Conservation (phyloP, 768 basidiomycete genomes). For the Leccinum subtestaceum region DNA sequence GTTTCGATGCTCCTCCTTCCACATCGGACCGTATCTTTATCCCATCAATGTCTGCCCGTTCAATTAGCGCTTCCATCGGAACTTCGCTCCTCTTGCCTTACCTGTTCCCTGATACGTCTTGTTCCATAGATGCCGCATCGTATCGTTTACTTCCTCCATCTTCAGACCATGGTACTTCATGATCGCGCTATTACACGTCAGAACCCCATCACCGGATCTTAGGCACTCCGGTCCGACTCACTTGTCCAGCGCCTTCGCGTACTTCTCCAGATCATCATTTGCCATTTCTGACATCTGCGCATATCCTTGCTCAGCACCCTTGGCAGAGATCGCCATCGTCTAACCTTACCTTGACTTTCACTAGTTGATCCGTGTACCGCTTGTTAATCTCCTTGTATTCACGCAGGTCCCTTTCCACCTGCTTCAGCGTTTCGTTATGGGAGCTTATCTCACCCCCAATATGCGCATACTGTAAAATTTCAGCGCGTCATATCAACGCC, state of each 20-base stretch:
- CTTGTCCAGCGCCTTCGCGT: conserved; percentile 96
- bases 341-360: conserved; percentile 82
- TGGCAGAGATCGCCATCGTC: not conserved
- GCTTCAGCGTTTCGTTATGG: conserved; percentile 61
- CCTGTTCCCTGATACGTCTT: conserved; percentile 99
- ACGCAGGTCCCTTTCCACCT: conserved; percentile 64
- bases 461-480: conserved; percentile 60
- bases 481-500: not conserved
- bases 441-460: conserved; percentile 82
- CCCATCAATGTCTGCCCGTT: conserved; percentile 83
- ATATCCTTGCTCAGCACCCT: not conserved
- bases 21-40: conserved; percentile 94
- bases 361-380: conserved; percentile 84
- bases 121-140: conserved; percentile 96
- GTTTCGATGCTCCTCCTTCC: conserved; percentile 85
- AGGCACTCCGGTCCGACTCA: conserved; percentile 35
- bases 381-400: conserved; percentile 88
- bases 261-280: conserved; percentile 95
- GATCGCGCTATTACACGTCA: conserved; percentile 67
- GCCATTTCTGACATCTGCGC: conserved; percentile 94
- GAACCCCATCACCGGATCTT: not conserved
- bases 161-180: conserved; percentile 98
- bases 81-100: conserved; percentile 31
- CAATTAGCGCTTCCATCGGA: conserved; percentile 13
- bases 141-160: conserved; percentile 99